A percentile compares a stretch with the other conserved stretches of the same genome.
phyloP scores from a whole-genome alignment of 768 basidiomycete genomes.

The Phaeotremella skinneri region DNA sequence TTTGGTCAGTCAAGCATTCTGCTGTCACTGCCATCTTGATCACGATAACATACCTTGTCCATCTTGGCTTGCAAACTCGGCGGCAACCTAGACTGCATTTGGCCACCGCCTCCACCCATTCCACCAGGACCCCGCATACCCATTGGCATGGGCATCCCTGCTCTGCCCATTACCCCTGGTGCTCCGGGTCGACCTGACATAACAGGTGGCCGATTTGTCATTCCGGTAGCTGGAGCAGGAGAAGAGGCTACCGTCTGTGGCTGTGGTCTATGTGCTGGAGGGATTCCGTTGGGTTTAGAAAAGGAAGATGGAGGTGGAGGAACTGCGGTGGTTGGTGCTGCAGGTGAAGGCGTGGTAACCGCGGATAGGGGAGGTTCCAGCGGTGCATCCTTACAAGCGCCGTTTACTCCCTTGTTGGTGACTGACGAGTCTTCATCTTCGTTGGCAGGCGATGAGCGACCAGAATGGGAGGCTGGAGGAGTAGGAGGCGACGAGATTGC shows the following conservation, averaged over 20 bases:
- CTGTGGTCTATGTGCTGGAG: conserved; percentile 6
- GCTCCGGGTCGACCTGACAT: conserved; percentile 4
- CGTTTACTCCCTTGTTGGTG: neutral
- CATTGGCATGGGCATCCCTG: conserved; percentile 36
- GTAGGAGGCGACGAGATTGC: conserved; percentile 7
- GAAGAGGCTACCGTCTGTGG: conserved; percentile 12
- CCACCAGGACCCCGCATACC: conserved; percentile 39
- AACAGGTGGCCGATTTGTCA: neutral
- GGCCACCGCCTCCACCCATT: conserved; percentile 10
- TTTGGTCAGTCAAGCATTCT: conserved; percentile 2
- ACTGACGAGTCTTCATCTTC: conserved; percentile 8
- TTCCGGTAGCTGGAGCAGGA: conserved; percentile 9
- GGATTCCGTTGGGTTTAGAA: conserved; percentile 14
- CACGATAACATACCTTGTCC: conserved; percentile 66
- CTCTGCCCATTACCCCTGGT: conserved; percentile 17
- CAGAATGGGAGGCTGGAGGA: neutral
- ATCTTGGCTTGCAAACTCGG: conserved; percentile 89
- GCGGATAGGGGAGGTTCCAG: neutral
- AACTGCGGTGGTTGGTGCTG: conserved; percentile 7
- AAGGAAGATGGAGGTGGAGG: conserved; percentile 15
- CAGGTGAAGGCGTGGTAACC: conserved; percentile 14
- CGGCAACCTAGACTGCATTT: conserved; percentile 60
- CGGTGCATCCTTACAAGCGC: neutral
- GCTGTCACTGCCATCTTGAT: neutral
- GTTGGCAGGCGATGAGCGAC: conserved; percentile 5